phyloP scores from a whole-genome alignment of 495 filamentous ascomycete genomes.

The Xylaria venustula region DNA sequence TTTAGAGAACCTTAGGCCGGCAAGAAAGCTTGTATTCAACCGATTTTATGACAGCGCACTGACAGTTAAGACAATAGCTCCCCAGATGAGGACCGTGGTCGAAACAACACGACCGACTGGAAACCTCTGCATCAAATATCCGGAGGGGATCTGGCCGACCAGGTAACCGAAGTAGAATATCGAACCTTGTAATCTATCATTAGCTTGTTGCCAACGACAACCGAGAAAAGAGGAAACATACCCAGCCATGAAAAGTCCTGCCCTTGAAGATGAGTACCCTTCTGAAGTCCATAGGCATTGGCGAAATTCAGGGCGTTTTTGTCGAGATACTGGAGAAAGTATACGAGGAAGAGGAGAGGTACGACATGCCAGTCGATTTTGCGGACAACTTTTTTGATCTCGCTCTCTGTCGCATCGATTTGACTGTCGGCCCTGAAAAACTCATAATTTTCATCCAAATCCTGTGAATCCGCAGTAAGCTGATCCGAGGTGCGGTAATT shows the following conservation, averaged over 20 bases:
- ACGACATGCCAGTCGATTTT: conserved; percentile 58
- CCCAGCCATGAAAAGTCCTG: conserved; percentile 57
- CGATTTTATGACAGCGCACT: not conserved
- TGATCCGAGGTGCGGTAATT: not conserved
- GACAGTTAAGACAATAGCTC: conserved; percentile 14
- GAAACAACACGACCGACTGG: conserved; percentile 53
- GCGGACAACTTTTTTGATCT: conserved; percentile 41
- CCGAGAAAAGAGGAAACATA: conserved; percentile 13
- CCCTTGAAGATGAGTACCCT: conserved; percentile 50
- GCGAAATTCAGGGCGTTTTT: conserved; percentile 62
- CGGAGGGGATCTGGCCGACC: conserved; percentile 51
- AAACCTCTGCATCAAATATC: conserved; percentile 51
- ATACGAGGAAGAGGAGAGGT: conserved; percentile 56
- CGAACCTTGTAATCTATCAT: conserved; percentile 9
- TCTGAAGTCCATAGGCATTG: conserved; percentile 55
- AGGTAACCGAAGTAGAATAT: conserved; percentile 36
- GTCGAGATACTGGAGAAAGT: conserved; percentile 58
- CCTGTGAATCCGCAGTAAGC: not conserved
- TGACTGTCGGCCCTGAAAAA: conserved; percentile 28
- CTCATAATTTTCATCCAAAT: conserved; percentile 26
- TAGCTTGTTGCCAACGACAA: not conserved
- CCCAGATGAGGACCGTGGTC: conserved; percentile 28
- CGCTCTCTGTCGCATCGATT: conserved; percentile 26
- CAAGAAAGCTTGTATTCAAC: conserved; percentile 18
- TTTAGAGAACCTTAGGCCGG: not conserved